Base-by-base conservation (phyloP, 2,329 filamentous ascomycete genomes). In the Cyclaneusma minus region DNA sequence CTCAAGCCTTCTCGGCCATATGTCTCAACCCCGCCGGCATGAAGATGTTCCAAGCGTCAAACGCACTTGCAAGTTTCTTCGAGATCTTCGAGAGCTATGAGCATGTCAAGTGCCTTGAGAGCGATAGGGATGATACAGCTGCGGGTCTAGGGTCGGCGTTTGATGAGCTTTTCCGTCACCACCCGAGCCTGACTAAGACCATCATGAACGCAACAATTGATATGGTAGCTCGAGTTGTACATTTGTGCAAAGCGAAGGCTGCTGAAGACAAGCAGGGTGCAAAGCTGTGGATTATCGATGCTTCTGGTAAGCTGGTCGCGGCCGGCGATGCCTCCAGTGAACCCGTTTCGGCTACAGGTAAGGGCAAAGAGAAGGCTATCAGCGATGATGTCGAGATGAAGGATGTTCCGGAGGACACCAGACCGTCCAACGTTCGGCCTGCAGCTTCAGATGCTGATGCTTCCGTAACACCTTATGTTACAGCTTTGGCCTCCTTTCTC, bases 81-180 rank as follows among this genome's bases (percentile, higher is more conserved):
- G 82, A 94, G 47, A 83, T 95, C n/a, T 98, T 98, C 38, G 82
- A 94, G 50, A 95, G 83, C 38, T 74, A 84, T 3, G 66, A 72
- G 10, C 91, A 99, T 51, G 72, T 98, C 31, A 81, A 79, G 40
- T 78, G 76, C 35, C 73, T 98, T 63, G 72, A 81, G 35, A 59
- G 62, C 19, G 87, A 93, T 37, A 58, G 65, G 4, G 58, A 62
- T 15, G 71, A 76, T 18, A 61, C 91, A 31, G 67, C 85, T 7
- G 67, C 66, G 16, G 68, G 71, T 20, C 65, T 98, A 25, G 89
- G 89, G 7, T 68, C 68, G 14, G 79, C 75, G 21, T 94, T 98
- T 43, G 89, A 99, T 48, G 89, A 99, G 51, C 64, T 99, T 32
- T 79, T 87, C 27, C 74, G 89, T 21, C 89, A 99, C 46, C 89